phyloP scores from a whole-genome alignment of 768 basidiomycete species.

The Suillus ampliporus region DNA sequence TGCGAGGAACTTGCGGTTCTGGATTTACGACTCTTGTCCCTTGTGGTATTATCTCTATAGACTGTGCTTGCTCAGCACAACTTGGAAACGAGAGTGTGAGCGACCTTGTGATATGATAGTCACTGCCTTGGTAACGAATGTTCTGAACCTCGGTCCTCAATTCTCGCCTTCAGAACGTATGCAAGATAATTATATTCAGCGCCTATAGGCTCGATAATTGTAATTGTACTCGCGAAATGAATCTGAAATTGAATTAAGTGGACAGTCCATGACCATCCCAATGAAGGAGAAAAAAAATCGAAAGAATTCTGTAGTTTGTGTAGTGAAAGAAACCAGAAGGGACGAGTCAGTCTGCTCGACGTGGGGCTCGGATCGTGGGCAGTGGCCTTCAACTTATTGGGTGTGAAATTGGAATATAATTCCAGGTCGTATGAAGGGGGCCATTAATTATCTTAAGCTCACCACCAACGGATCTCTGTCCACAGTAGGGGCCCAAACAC shows the following conservation, averaged over 20 bases:
- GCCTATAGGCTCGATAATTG: no score
- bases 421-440: no score
- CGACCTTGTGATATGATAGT: background rate
- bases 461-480: no score
- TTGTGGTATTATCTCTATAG: slow-evolving; percentile 68
- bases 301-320: background rate
- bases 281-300: background rate
- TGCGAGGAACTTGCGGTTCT: slow-evolving; percentile 26
- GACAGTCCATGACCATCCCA: background rate
- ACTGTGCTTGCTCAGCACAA: slow-evolving; percentile 43
- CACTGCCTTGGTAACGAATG: background rate
- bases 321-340: background rate
- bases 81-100: background rate
- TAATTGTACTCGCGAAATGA: background rate
- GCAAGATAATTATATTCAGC: background rate
- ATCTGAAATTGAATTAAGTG: background rate
- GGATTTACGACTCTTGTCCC: slow-evolving; percentile 54
- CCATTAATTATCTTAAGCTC: no score
- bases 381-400: background rate
- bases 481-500: no score
- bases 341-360: background rate
- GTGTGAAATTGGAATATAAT: no score
- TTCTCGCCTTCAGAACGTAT: background rate
- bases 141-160: background rate
- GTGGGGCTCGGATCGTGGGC: background rate